These are phyloP conservation scores for Xylaria grammica DNA, from an alignment of 495 filamentous ascomycete genomes.

Conservation along the genomic window DNA sequence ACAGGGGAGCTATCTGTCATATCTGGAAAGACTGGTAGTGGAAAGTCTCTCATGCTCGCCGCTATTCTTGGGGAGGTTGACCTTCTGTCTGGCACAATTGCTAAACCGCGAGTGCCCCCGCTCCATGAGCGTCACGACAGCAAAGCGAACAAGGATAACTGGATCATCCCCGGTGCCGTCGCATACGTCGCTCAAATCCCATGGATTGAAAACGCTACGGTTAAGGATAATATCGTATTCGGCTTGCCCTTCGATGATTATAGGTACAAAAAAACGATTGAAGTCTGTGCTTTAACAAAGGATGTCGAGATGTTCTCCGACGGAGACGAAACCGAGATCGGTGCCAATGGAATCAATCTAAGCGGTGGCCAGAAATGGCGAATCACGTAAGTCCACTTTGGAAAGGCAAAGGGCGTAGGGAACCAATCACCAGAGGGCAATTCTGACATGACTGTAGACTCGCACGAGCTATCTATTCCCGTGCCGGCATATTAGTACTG, in stretches of 20 bases:
- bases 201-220: conserved; percentile 84
- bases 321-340: conserved; percentile 79
- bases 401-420: neutral
- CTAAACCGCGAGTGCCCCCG: conserved; percentile 53
- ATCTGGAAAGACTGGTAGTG: conserved; percentile 69
- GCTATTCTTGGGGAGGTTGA: conserved; percentile 71
- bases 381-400: conserved; percentile 54
- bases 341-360: conserved; percentile 81
- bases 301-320: conserved; percentile 76
- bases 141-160: conserved; percentile 67
- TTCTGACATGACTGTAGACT: conserved; percentile 42
- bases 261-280: conserved; percentile 68
- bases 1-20: conserved; percentile 71
- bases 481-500: conserved; percentile 77
- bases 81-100: conserved; percentile 56
- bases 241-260: conserved; percentile 68
- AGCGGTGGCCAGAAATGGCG: conserved; percentile 87
- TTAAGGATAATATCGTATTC: conserved; percentile 77
- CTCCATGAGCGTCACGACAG: conserved; percentile 56
- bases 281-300: conserved; percentile 73
- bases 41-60: conserved; percentile 69
- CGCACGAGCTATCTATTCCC: conserved; percentile 78
- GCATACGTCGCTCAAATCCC: conserved; percentile 84
- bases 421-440: neutral
- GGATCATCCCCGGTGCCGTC: conserved; percentile 70